Evolutionary conservation across 768 basidiomycete species (phyloP), one percentile per base, ranked within the genome.

Genomic region (Suillus brevipes): DNA sequence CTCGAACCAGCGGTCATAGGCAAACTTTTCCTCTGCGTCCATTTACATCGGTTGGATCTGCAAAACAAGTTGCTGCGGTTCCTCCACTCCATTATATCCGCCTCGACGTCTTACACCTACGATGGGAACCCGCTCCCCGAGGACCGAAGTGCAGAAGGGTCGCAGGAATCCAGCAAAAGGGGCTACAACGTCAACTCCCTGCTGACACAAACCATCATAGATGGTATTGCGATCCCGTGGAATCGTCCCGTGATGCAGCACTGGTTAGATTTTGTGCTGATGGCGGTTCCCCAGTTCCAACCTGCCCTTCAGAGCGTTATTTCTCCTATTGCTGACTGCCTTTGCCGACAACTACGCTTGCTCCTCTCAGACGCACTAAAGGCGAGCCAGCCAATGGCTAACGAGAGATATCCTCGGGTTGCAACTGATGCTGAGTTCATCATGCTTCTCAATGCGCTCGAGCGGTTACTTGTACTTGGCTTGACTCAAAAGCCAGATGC

Each of bases 231-330:
- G 13, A 74, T 81, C 6, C 78, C 82, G 12, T 77, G 83, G 37
- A 97, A 97, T 77, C 86, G 89, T 36, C 84, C 94, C 1, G 84
- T 97, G 31, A 75, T 97, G 37, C 96, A 97, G 71, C 94, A 97
- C 70, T 99, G 97, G 97, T 82, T 99, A 34, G 97, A 99, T 74
- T 99, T 99, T 74, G 83, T 98, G 65, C 84, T 97, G 62, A 92
- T 93, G 88, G 92, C 94, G 1, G 79, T 96, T 20, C 89, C 94
- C 5, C 92, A 94, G 69, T 92, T 95, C 72, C 90, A 91, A 64
- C 88, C 88, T 23, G 80, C 85, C 2, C 79, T 93, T 1, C 86
- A 89, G 60, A 80, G 83, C 12, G 83, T 89, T 42, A 81, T 97
- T 28, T 79, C 85, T 3, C 89, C 94, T 2, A 81, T 99, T 36